These are phyloP conservation scores for Oenanthe sinensis DNA, from an alignment of 129 eudicot species.

Conservation along the genomic window DNA sequence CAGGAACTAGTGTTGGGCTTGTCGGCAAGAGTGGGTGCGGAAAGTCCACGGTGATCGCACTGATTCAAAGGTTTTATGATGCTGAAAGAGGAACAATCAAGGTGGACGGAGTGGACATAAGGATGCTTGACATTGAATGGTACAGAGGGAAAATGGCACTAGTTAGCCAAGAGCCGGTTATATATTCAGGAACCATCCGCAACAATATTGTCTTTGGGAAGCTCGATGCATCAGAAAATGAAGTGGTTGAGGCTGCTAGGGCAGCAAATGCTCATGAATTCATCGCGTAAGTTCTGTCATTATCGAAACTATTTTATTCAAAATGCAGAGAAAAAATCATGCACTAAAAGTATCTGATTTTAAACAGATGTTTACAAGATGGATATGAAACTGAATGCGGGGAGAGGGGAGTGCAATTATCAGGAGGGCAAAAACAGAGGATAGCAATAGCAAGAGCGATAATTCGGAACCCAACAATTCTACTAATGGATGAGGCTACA, in stretches of 20 bases:
- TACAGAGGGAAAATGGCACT: conserved; percentile 77
- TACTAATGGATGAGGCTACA: conserved; percentile 80
- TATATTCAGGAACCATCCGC: conserved; percentile 68
- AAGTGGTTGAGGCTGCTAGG: conserved; percentile 68
- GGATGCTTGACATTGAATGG: conserved; percentile 61
- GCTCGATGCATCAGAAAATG: conserved; percentile 74
- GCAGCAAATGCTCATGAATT: conserved; percentile 95
- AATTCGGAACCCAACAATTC: conserved; percentile 49
- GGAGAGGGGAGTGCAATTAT: conserved; percentile 81
- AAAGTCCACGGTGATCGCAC: conserved; percentile 72
- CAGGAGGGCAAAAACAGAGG: conserved; percentile 92
- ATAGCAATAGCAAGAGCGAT: conserved; percentile 83
- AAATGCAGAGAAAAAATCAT: background rate
- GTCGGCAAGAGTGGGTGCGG: conserved; percentile 97
- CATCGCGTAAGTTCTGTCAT: conserved; percentile 53
- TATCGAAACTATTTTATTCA: background rate
- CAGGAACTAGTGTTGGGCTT: conserved; percentile 79
- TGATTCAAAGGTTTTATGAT: conserved; percentile 79
- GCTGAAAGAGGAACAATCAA: conserved; percentile 60
- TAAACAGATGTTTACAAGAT: conserved; percentile 54
- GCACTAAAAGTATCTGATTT: background rate
- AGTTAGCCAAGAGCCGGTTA: conserved; percentile 90
- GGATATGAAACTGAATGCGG: conserved; percentile 91
- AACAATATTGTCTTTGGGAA: conserved; percentile 72
- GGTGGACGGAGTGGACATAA: conserved; percentile 71